Conservation (phyloP, 345 rosid genomes). For the Eucalyptus tenuipes region DNA sequence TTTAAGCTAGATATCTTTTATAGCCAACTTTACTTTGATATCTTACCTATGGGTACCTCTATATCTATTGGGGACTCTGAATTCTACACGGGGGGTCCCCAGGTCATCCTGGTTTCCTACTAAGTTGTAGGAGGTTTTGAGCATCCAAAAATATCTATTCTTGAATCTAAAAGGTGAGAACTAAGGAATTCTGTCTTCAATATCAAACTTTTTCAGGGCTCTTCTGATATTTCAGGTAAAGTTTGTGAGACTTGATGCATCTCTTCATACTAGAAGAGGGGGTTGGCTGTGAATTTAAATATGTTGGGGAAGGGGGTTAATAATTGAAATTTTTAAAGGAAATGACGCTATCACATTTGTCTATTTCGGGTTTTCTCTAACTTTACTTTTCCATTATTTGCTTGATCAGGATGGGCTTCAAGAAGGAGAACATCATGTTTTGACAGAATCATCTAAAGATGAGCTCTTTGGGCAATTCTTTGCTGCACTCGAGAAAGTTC, state of each 20-base stretch:
- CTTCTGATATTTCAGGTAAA: background rate
- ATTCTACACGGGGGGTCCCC: background rate
- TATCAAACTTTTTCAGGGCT: background rate
- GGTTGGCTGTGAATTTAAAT: background rate
- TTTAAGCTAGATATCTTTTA: background rate
- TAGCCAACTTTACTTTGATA: background rate
- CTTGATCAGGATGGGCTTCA: background rate
- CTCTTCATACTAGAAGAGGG: background rate
- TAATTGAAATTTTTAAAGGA: background rate
- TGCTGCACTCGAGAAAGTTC: conserved; percentile 68
- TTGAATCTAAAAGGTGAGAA: background rate
- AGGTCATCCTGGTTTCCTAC: background rate
- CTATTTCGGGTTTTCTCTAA: background rate
- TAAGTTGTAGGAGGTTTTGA: background rate
- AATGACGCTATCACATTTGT: background rate
- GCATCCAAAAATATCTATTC: background rate
- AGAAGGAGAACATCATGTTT: background rate
- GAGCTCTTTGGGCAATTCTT: conserved; percentile 73
- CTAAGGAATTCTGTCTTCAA: background rate
- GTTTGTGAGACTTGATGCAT: background rate
- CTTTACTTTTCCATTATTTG: background rate
- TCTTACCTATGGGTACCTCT: background rate
- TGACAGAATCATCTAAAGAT: conserved; percentile 55
- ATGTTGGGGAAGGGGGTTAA: background rate
- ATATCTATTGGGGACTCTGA: background rate